Evolutionary conservation across 2,329 filamentous ascomycete species (phyloP).

Genomic region (Colletotrichum lupini): DNA sequence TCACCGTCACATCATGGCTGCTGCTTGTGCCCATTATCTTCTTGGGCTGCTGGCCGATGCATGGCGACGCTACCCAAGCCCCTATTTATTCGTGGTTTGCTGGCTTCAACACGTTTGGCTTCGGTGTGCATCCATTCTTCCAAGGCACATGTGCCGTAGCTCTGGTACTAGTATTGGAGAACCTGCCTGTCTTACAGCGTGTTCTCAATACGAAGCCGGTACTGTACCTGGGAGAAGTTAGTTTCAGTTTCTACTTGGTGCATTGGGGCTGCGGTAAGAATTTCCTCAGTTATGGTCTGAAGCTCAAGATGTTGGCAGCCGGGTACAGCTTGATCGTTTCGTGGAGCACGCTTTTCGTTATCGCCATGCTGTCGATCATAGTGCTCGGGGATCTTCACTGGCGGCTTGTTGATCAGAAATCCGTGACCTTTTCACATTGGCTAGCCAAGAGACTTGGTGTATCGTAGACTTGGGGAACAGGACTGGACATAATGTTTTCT

Average conservation of each 20-base stretch:
- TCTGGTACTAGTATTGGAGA: slow-evolving; percentile 10
- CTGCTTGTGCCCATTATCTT: background rate
- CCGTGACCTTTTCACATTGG: slow-evolving; percentile 56
- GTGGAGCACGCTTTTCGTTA: background rate
- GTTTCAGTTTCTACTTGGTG: slow-evolving; percentile 71
- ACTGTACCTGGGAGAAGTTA: slow-evolving; percentile 72
- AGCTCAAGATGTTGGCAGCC: background rate
- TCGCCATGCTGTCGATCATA: slow-evolving; percentile 38
- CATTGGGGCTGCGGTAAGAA: slow-evolving; percentile 55
- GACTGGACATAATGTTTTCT: background rate
- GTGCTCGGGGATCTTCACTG: slow-evolving; percentile 61
- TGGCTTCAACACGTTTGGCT: background rate
- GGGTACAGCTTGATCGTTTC: background rate
- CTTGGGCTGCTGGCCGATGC: slow-evolving; percentile 16
- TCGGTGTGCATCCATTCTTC: background rate
- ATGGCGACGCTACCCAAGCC: background rate
- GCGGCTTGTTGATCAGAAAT: slow-evolving; percentile 56
- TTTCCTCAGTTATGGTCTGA: background rate
- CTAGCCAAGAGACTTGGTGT: slow-evolving; percentile 40
- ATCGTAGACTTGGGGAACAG: background rate
- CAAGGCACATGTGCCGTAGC: slow-evolving; percentile 5
- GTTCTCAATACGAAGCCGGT: slow-evolving; percentile 69
- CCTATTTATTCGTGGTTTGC: background rate
- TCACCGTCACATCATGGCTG: background rate
- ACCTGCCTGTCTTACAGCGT: slow-evolving; percentile 55